Evolutionary conservation across 1,284 basidiomycete genomes (phyloP), one percentile per base, ranked within the genome.

Genomic region (Vanrija sp.): DNA sequence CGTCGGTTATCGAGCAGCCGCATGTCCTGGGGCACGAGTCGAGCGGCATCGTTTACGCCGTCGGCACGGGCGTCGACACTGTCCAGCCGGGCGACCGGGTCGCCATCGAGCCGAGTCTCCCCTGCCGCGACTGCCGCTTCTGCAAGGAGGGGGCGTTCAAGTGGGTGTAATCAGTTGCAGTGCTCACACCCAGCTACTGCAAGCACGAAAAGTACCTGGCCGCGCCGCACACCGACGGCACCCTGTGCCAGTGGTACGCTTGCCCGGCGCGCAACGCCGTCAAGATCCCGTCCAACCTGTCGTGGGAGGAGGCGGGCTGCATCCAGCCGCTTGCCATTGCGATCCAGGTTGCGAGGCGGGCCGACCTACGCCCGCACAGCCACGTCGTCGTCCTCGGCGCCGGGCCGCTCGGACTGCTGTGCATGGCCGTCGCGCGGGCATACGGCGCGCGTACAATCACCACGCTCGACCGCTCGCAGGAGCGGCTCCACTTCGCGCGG

Each of bases 391-490:
- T 96, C 50, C 91, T 93, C 64, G 93, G 92, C 25, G 79, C 78
- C n/a, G 93, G 94, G 1, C 93, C 93, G 6, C 87, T 97, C 59
- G 92, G 92, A 15, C 80, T 96, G 14, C 82, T 96, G 25, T 86
- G 84, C 68, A 91, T 93, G 83, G 92, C 92, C 4, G 89, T 92
- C 20, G 89, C 90, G 16, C 88, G 85, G 67, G 90, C 90, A 1
- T 80, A 92, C 51, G 89, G 88, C 25, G 89, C 89, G 1, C 79
- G 81, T 44, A 83, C 84, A 44, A 80, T 93, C 55, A 81, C 94
- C 56, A 89, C 85, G 5, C 80, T 94, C 60, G 91, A 70, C 59
- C 47, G 59, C 49, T 55, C 41, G 19, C 16, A 41, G 7, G 72
- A 78, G 43, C 87, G 93, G 44, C 83, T 97, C 45, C 82, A 86